Percentiles rank a stretch among this genome's conserved stretches.
Evolutionary conservation across 306 rosid genomes (phyloP).

Genomic region (Lathyrus tuberosus): DNA sequence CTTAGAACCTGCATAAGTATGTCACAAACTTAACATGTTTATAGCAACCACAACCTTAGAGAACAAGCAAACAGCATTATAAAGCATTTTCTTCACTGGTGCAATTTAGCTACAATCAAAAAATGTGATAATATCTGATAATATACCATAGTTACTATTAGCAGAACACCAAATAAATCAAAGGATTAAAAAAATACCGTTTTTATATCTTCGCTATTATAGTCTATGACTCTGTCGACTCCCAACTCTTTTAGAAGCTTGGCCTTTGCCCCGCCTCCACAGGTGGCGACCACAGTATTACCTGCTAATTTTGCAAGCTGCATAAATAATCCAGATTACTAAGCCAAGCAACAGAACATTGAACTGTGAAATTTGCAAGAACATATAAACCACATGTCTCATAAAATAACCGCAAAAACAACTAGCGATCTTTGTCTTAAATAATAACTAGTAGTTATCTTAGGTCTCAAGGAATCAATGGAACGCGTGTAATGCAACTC

Average conservation of each 20-base stretch:
- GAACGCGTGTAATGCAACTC: background rate
- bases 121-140: background rate
- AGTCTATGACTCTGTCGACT: constrained; percentile 92
- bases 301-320: constrained; percentile 96
- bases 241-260: constrained; percentile 83
- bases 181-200: constrained; percentile 54
- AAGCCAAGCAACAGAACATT: constrained; percentile 17
- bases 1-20: constrained; percentile 62
- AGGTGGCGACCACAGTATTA: constrained; percentile 89
- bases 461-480: constrained; percentile 24
- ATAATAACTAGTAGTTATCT: constrained; percentile 20
- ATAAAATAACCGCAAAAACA: constrained; percentile 9
- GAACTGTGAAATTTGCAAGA: constrained; percentile 25
- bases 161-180: constrained; percentile 16
- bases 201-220: constrained; percentile 79
- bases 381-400: constrained; percentile 13
- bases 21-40: constrained; percentile 9
- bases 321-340: constrained; percentile 38
- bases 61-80: no score
- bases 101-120: no score
- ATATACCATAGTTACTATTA: background rate
- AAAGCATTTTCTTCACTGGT: no score
- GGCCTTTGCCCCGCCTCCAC: constrained; percentile 87
- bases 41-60: no score
- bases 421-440: constrained; percentile 5